These are phyloP conservation scores for Phascolomyces articulosus DNA, from an alignment of 371 early-diverging fungal species.

Conservation along the genomic window DNA sequence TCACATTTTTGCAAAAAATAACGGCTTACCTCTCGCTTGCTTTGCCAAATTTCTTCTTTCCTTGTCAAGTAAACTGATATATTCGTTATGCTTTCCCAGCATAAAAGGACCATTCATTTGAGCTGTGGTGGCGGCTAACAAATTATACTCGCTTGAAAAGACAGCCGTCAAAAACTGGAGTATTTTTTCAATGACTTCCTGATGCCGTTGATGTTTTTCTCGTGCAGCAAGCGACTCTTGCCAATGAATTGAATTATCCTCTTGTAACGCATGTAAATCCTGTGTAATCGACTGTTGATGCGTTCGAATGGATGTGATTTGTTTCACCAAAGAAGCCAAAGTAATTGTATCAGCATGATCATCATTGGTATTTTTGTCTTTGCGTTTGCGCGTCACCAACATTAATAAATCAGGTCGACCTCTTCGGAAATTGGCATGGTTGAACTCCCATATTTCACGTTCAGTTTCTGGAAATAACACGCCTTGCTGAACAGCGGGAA, in stretches of 20 bases:
- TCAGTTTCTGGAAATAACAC: slow-evolving; percentile 68
- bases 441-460: slow-evolving; percentile 64
- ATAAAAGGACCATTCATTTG: slow-evolving; percentile 18
- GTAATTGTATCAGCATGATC: slow-evolving; percentile 36
- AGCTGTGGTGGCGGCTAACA: neutral
- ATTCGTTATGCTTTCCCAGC: slow-evolving; percentile 21
- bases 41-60: neutral
- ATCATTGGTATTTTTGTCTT: slow-evolving; percentile 45
- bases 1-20: neutral
- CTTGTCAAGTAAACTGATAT: slow-evolving; percentile 16
- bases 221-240: slow-evolving; percentile 74
- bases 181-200: slow-evolving; percentile 90
- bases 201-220: slow-evolving; percentile 82
- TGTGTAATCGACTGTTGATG: slow-evolving; percentile 83
- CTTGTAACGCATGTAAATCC: slow-evolving; percentile 82
- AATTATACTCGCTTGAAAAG: slow-evolving; percentile 32
- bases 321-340: slow-evolving; percentile 61
- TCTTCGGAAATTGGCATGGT: slow-evolving; percentile 53
- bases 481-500: slow-evolving; percentile 79
- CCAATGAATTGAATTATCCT: slow-evolving; percentile 88
- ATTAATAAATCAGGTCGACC: slow-evolving; percentile 56
- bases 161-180: slow-evolving; percentile 76
- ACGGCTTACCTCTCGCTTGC: neutral
- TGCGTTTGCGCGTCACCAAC: slow-evolving; percentile 55
- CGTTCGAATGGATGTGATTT: slow-evolving; percentile 79